A percentile compares a stretch with the other conserved stretches of the same genome.
These are phyloP conservation scores for Quercus engelmannii DNA, from an alignment of 306 rosid species.

Conservation along the genomic window DNA sequence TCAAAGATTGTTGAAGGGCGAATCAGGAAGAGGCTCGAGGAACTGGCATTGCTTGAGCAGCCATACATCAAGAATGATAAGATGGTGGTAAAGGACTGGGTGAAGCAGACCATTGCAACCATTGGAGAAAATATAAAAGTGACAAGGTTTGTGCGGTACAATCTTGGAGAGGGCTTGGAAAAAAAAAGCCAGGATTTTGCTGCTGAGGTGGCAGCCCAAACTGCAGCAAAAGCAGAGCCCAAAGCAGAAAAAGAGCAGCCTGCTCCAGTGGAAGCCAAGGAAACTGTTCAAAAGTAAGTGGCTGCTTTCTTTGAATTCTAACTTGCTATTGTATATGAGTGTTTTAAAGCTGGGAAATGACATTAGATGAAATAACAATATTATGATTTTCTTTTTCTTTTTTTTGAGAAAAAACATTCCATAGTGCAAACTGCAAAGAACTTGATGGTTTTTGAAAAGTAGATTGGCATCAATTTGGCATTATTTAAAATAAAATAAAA, in stretches of 20 bases:
- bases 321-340: neutral
- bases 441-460: neutral
- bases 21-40: conserved; percentile 89
- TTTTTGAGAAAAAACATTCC: neutral
- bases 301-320: conserved; percentile 7
- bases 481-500: neutral
- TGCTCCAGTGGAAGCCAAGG: conserved; percentile 47
- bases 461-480: neutral
- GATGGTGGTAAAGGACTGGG: conserved; percentile 73
- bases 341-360: neutral
- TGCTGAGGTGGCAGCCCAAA: conserved; percentile 99
- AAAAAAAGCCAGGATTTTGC: conserved; percentile 98
- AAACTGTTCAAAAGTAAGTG: conserved; percentile 68
- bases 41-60: conserved; percentile 91
- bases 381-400: neutral
- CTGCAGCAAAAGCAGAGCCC: conserved; percentile 59
- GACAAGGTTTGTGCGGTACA: conserved; percentile 84
- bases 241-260: conserved; percentile 52
- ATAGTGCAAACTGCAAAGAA: neutral
- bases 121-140: conserved; percentile 96
- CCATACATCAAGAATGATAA: conserved; percentile 92
- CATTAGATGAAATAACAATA: conserved; percentile 1
- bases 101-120: conserved; percentile 94
- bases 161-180: conserved; percentile 97
- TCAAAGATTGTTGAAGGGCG: conserved; percentile 90